Base-by-base conservation (phyloP, 176 grass and related monocot genomes). In the Aegilops umbellulata region DNA sequence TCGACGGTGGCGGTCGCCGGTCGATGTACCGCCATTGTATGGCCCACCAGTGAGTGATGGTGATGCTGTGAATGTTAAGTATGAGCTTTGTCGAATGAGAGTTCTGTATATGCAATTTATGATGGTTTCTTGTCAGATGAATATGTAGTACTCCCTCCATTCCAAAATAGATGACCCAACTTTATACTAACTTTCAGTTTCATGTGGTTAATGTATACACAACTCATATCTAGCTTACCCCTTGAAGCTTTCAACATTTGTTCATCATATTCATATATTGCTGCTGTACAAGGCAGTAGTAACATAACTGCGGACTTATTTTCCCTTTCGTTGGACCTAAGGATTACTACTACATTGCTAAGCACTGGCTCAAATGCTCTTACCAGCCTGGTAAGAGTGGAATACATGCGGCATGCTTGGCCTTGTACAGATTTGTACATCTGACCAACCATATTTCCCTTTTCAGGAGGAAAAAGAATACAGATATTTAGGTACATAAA, bases 341-440 rank as follows among this genome's bases (percentile, higher is more conserved):
- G 70, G 70, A 60, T 5, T 29, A 86, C 51, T 19, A 19, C 51
- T 19, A 19, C 19, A 5, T 71, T 82, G 64, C 71, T 41, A 76
- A 87, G 27, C 23, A 74, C 72, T 80, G 29, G 78, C 63, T 86
- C 19, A 51, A 84, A 89, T 60, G 82, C 60, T 89, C 47, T 87
- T 53, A 58, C 84, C 85, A 58, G 19, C 57, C 42, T 27, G 53
- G 79, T 69, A 85, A 41, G 60, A 74, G 44, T 61, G 84, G 79
- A 84, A 84, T 82, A 93, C 74, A 90, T 16, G 60, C 60, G 74
- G 79, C 83, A 84, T 29, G 53, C 83, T 89, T 90, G 90, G 88
- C 88, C 88, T 86, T 78, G 93, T 69, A 90, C 88, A 86, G 31
- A 77, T 67, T 86, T 88, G 82, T 83, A 95, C 86, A 88, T 82